A percentile compares a stretch with the other conserved stretches of the same genome.
These are phyloP conservation scores for Vaccinium myrtillus DNA, from an alignment of 148 eudicot species.

Conservation along the genomic window DNA sequence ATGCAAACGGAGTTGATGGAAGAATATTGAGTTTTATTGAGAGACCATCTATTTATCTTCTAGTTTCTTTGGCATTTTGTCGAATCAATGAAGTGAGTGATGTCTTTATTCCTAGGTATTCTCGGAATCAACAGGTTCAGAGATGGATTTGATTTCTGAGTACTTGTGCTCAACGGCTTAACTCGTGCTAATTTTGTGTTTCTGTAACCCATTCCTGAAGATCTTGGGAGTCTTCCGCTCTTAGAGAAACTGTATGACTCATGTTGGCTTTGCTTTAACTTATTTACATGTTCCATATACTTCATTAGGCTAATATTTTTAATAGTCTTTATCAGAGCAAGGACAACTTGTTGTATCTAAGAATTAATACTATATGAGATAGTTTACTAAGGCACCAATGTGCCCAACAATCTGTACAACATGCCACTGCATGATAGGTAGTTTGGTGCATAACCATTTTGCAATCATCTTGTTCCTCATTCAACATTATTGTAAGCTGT, in stretches of 20 bases:
- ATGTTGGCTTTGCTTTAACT: not conserved
- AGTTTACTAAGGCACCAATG: too few relatives aligned
- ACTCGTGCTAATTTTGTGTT: too few relatives aligned
- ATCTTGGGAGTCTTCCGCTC: conserved; percentile 30
- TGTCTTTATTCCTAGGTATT: too few relatives aligned
- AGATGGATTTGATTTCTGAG: too few relatives aligned
- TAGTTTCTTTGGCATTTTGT: too few relatives aligned
- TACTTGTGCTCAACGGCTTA: too few relatives aligned
- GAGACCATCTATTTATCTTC: too few relatives aligned
- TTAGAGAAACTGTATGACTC: conserved; percentile 29
- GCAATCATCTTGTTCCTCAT: not conserved
- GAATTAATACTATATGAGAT: too few relatives aligned
- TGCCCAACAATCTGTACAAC: not conserved
- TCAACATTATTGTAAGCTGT: not conserved
- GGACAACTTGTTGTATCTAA: not conserved
- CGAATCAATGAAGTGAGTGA: too few relatives aligned
- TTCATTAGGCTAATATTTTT: not conserved
- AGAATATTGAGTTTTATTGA: too few relatives aligned
- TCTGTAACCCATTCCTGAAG: conserved; percentile 22
- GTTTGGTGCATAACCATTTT: not conserved
- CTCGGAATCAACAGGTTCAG: too few relatives aligned
- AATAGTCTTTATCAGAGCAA: not conserved
- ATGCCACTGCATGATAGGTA: not conserved
- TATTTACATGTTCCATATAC: not conserved
- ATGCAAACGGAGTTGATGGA: too few relatives aligned